Conservation (phyloP, 805 yeast genomes). For the Schwanniomyces occidentalis region DNA sequence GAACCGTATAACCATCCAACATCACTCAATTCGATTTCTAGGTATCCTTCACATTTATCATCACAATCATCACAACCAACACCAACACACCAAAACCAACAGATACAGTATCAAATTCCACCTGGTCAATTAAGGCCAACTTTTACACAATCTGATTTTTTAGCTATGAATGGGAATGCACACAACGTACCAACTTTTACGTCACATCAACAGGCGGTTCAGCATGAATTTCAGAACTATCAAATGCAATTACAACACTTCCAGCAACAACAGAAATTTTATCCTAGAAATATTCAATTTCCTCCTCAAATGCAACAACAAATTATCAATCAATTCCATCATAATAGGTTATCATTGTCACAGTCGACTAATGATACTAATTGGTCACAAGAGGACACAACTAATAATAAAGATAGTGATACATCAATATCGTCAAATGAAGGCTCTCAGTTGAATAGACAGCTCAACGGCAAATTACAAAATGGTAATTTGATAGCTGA, state of each 20-base stretch:
- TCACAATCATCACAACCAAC: conserved; percentile 35
- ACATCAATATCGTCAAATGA: conserved; percentile 38
- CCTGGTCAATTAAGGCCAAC: conserved; percentile 25
- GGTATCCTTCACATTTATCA: conserved; percentile 10
- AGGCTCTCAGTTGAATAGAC: conserved; percentile 10
- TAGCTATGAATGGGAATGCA: conserved; percentile 11
- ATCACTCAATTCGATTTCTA: conserved; percentile 13
- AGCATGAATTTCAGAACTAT: conserved; percentile 23
- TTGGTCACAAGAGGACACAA: conserved; percentile 43
- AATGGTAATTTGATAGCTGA: conserved; percentile 5
- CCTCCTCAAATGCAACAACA: conserved; percentile 14
- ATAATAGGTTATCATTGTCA: conserved; percentile 21
- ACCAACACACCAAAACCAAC: conserved; percentile 59
- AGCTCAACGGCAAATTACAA: conserved; percentile 4
- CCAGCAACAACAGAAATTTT: conserved; percentile 24
- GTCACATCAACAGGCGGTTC: conserved; percentile 16
- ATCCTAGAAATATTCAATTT: conserved; percentile 13
- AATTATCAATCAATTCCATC: conserved; percentile 19
- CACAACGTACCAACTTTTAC: conserved; percentile 8
- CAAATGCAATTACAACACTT: conserved; percentile 26
- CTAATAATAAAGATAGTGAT: conserved; percentile 34
- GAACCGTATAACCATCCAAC: too few relatives aligned
- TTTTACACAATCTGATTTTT: conserved; percentile 22
- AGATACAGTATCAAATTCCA: conserved; percentile 45
- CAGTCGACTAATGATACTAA: conserved; percentile 45